phyloP scores from a whole-genome alignment of 345 rosid species.

The Eucalyptus dawsonii region DNA sequence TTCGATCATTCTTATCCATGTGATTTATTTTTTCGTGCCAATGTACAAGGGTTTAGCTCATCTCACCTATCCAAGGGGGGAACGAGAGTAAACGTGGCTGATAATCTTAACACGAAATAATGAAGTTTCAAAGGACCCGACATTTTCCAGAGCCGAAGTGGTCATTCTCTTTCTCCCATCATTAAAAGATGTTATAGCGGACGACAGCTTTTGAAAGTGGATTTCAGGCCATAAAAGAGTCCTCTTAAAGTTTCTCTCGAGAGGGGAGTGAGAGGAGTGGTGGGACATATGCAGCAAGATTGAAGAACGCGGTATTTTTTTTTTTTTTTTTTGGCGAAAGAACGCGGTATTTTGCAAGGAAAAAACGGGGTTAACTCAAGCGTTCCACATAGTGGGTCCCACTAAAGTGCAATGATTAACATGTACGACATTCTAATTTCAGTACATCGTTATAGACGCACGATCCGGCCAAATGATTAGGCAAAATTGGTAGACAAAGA shows the following conservation, averaged over 20 bases:
- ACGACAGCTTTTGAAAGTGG: neutral
- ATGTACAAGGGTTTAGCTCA: neutral
- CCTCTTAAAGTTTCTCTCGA: neutral
- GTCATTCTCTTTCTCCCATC: neutral
- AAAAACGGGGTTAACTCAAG: neutral
- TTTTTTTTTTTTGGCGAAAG: too few relatives aligned
- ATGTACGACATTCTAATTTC: neutral
- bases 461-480: neutral
- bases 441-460: neutral
- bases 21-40: too few relatives aligned
- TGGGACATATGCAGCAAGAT: neutral
- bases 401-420: neutral
- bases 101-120: neutral
- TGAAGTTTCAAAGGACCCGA: neutral
- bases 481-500: neutral
- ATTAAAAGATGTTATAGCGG: neutral
- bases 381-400: neutral
- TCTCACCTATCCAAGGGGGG: neutral
- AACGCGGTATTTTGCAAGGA: neutral
- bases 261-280: neutral
- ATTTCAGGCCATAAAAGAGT: neutral
- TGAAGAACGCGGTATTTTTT: neutral
- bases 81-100: neutral
- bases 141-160: neutral
- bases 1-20: neutral